These are phyloP conservation scores for Xylaria sp. DNA, from an alignment of 2,329 filamentous ascomycete genomes.

Conservation along the genomic window DNA sequence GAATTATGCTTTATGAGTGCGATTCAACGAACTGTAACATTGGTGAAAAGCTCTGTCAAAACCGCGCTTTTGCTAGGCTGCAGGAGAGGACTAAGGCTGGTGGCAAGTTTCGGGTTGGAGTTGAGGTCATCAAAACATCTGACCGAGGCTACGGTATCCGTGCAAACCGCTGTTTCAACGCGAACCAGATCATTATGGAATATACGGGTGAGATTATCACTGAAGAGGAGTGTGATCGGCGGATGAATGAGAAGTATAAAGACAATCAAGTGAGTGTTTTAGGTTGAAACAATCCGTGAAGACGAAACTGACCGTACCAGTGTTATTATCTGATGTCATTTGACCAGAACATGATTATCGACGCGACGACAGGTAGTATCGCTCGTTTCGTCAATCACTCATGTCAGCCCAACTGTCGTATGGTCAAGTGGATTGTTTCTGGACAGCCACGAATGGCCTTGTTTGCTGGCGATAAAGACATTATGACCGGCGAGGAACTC, in stretches of 20 bases:
- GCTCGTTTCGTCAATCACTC: constrained; percentile 98
- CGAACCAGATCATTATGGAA: constrained; percentile 96
- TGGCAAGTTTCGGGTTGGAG: constrained; percentile 87
- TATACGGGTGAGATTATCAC: constrained; percentile 98
- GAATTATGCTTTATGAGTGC: constrained; percentile 97
- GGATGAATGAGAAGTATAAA: constrained; percentile 94
- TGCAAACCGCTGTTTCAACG: constrained; percentile 83
- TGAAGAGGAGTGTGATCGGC: constrained; percentile 86
- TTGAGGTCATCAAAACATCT: constrained; percentile 90
- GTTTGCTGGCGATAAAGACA: constrained; percentile 86
- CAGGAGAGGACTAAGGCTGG: constrained; percentile 75
- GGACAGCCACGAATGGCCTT: constrained; percentile 95
- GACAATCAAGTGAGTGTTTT: constrained; percentile 76
- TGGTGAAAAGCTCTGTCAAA: constrained; percentile 75
- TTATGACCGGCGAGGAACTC: constrained; percentile 93
- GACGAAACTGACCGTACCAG: constrained; percentile 50
- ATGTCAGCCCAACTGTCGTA: constrained; percentile 93
- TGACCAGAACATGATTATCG: constrained; percentile 97
- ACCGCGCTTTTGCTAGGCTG: constrained; percentile 85
- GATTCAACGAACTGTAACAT: constrained; percentile 87
- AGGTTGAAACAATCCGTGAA: constrained; percentile 13
- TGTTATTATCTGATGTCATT: constrained; percentile 99
- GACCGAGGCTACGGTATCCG: constrained; percentile 92
- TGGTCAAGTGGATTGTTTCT: constrained; percentile 97
- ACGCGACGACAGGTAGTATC: constrained; percentile 93